Evolutionary conservation across 495 filamentous ascomycete species (phyloP).

Genomic region (Aspergillus egyptiacus): DNA sequence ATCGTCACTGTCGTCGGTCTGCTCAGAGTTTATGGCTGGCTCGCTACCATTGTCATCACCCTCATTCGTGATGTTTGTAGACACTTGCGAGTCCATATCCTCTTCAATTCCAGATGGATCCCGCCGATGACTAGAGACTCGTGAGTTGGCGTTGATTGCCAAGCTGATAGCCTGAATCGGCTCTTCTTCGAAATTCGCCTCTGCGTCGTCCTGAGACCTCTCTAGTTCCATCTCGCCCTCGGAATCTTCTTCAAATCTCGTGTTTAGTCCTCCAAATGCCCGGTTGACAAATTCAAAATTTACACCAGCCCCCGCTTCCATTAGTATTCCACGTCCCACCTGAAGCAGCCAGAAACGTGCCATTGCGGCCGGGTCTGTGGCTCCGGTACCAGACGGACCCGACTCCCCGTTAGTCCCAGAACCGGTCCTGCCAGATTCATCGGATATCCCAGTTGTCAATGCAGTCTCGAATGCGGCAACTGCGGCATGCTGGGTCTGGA

Average conservation of each 20-base stretch:
- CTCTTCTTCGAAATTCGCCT: conserved; percentile 38
- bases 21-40: neutral
- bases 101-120: neutral
- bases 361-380: conserved; percentile 36
- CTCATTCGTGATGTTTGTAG: conserved; percentile 7
- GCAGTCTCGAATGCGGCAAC: conserved; percentile 51
- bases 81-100: conserved; percentile 4
- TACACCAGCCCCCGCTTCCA: conserved; percentile 53
- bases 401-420: conserved; percentile 22
- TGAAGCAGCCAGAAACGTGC: conserved; percentile 56
- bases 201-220: conserved; percentile 40
- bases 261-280: conserved; percentile 56
- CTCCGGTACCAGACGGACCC: conserved; percentile 20
- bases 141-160: conserved; percentile 13
- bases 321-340: conserved; percentile 56
- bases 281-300: conserved; percentile 54
- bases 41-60: conserved; percentile 11
- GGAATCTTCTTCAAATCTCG: conserved; percentile 26
- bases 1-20: conserved; percentile 3
- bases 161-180: conserved; percentile 30
- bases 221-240: conserved; percentile 36
- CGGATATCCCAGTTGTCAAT: conserved; percentile 37
- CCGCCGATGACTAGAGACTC: neutral
- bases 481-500: conserved; percentile 49
- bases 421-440: conserved; percentile 35